A percentile compares a stretch with the other conserved stretches of the same genome.
phyloP scores from a whole-genome alignment of 306 rosid genomes.

The Geum urbanum region DNA sequence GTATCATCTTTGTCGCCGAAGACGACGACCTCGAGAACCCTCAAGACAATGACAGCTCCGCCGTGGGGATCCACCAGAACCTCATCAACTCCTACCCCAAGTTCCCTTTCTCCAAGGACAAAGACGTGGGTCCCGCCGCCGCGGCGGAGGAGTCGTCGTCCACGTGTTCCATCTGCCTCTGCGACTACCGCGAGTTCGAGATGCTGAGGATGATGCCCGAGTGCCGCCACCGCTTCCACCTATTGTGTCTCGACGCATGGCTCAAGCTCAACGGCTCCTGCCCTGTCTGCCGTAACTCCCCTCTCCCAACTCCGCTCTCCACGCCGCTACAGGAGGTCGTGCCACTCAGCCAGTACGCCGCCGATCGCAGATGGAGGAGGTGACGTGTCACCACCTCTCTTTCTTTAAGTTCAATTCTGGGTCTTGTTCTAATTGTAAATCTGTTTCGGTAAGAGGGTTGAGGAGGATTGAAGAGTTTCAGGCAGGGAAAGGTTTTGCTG shows the following conservation, averaged over 20 bases:
- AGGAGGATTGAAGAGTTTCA: neutral
- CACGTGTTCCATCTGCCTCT: slow-evolving; percentile 76
- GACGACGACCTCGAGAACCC: slow-evolving; percentile 32
- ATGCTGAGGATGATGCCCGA: slow-evolving; percentile 97
- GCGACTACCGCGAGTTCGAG: slow-evolving; percentile 78
- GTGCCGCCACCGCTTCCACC: slow-evolving; percentile 76
- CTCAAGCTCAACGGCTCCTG: slow-evolving; percentile 88
- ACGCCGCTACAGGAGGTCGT: slow-evolving; percentile 90
- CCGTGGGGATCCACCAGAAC: slow-evolving; percentile 49
- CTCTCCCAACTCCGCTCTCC: slow-evolving; percentile 76
- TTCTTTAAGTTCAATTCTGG: neutral
- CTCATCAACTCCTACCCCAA: slow-evolving; percentile 83
- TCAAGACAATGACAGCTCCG: slow-evolving; percentile 27
- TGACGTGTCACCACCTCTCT: slow-evolving; percentile 19
- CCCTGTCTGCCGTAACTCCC: slow-evolving; percentile 93
- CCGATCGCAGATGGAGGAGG: slow-evolving; percentile 57
- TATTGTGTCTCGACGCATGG: slow-evolving; percentile 84
- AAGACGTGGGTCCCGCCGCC: neutral
- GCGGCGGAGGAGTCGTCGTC: slow-evolving; percentile 9
- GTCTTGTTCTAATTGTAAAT: slow-evolving; percentile 15
- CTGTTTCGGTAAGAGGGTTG: neutral
- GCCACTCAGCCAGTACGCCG: slow-evolving; percentile 69
- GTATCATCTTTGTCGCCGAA: slow-evolving; percentile 74
- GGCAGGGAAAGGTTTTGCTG: neutral
- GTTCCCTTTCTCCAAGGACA: slow-evolving; percentile 39